Evolutionary conservation across 768 basidiomycete genomes (phyloP), one percentile per base, ranked within the genome.

Genomic region (Lepiota subincarnata): DNA sequence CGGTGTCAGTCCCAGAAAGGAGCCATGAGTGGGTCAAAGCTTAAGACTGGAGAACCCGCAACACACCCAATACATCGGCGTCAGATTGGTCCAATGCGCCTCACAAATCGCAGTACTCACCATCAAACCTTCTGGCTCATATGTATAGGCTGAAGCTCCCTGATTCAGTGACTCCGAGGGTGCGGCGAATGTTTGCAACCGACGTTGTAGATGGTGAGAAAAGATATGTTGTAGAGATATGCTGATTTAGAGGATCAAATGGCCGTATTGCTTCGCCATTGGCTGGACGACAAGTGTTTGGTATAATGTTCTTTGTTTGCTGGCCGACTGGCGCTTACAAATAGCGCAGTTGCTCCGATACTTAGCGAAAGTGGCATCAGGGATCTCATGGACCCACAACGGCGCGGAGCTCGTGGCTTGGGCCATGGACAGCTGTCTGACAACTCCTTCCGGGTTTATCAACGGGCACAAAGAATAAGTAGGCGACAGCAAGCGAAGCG

Each of bases 111-210:
- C 10, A 31, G 31, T 4, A 11, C 31, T 31, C 31, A 31, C 31
- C n/a, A n/a, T n/a, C n/a, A n/a, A n/a, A n/a, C 26, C 26, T 28
- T 7, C 8, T 37, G 11, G 19, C 31, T 31, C 31, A 31, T 31
- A 31, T 11, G 10, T 26, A n/a, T 16, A n/a, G 48, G 28, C 26
- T 16, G 7, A 40, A 50, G 24, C 39, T 18, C 20, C 38, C 38
- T 38, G 14, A 41, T 26, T 26, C 52, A 36, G 52, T 20, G n/a
- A 16, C 26, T 34, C n/a, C 31, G 42, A n/a, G n/a, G 14, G n/a
- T 31, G 18, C 52, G 52, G 52, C 45, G 26, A 12, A 53, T 26
- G 26, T 46, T 38, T 37, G 44, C 52, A 37, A 39, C 52, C 52
- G 52, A 47, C 28, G 19, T n/a, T 43, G 44, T 20, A 46, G 43